Evolutionary conservation across 768 basidiomycete species (phyloP), one percentile per base, ranked within the genome.

Genomic region (Dacryopinax spathularia): DNA sequence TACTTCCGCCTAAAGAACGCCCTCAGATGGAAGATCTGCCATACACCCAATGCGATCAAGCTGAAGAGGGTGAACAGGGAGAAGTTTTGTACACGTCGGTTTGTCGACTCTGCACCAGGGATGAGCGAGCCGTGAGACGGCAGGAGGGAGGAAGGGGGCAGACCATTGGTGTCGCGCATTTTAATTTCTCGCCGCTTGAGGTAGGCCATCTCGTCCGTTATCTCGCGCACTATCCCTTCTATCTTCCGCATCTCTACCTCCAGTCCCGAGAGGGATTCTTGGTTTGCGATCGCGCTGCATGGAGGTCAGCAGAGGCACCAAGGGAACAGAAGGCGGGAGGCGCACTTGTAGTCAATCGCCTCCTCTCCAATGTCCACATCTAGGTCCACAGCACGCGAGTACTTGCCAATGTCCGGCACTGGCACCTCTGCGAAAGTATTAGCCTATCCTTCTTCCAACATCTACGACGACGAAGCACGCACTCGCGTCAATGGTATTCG

Each of bases 161-260:
- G 64, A 97, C 95, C 75, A 71, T 98, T 98, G 34, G 96, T 99
- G 67, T 76, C 77, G 13, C 89, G 80, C 77, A 99, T 97, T 48
- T 82, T 80, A 69, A 88, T 86, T 74, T 98, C 95, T n/a, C 95
- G 81, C 68, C 78, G 76, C 77, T 93, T 91, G 65, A 99, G 82
- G 75, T 95, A 98, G 7, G 82, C 82, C 78, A 97, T 79, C 75
- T 99, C 94, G 69, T 97, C 94, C 15, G 88, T 84, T 61, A 99
- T 85, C 77, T 98, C 96, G 73, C 93, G 91, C 34, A 93, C 88
- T 15, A 97, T 74, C 0, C 91, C 94, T 73, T 99, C 96, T 1
- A 99, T 80, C 71, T 98, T 98, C 37, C 93, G 84, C 94, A 98
- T 97, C 74, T 98, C 96, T 0, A 91, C 94, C 76, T 99, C 96